Conservation (phyloP, 2,329 filamentous ascomycete genomes). For the Clarireedia homoeocarpa region DNA sequence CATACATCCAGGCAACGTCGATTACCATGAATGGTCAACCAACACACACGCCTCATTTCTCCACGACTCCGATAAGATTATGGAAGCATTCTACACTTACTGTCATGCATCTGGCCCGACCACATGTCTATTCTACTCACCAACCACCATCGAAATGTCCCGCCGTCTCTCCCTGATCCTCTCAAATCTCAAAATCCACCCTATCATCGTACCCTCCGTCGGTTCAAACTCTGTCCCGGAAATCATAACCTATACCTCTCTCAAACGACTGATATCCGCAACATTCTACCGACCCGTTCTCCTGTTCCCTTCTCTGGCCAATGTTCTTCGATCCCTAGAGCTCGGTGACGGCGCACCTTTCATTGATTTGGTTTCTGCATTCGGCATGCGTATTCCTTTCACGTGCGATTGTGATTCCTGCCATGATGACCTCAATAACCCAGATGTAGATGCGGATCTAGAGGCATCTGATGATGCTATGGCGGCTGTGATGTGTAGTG, state of each 20-base stretch:
- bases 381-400: constrained; percentile 11
- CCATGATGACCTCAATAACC: neutral
- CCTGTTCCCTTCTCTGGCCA: constrained; percentile 25
- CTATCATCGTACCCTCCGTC: constrained; percentile 19
- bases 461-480: constrained; percentile 20
- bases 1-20: constrained; percentile 33
- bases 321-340: constrained; percentile 23
- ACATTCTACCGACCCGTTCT: constrained; percentile 26
- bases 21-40: constrained; percentile 23
- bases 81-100: constrained; percentile 23
- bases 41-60: constrained; percentile 36
- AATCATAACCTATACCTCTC: constrained; percentile 25
- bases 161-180: constrained; percentile 32
- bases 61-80: constrained; percentile 25
- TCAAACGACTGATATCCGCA: constrained; percentile 22
- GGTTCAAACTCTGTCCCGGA: constrained; percentile 13
- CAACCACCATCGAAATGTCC: constrained; percentile 18
- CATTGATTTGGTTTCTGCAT: constrained; percentile 8
- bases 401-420: constrained; percentile 4
- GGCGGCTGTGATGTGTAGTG: constrained; percentile 25
- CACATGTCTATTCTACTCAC: constrained; percentile 21
- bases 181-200: constrained; percentile 31
- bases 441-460: constrained; percentile 7
- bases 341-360: constrained; percentile 38
- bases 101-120: constrained; percentile 29